Conservation (phyloP, 345 rosid species). For the Brassica incana region DNA sequence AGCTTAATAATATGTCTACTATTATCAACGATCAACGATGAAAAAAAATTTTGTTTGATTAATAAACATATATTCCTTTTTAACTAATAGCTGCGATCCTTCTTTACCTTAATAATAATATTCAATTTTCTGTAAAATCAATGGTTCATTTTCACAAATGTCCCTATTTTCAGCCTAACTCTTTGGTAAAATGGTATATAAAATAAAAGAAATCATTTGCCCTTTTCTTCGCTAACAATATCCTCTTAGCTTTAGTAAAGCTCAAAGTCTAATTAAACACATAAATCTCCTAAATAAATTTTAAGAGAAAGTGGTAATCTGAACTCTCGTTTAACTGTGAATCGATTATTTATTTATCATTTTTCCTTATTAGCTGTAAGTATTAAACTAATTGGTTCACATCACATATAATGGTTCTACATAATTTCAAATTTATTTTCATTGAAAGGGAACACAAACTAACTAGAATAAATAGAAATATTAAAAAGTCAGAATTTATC, state of each 20-base stretch:
- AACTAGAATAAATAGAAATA: background rate
- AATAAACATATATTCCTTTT: background rate
- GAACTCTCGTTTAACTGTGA: background rate
- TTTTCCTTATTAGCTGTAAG: background rate
- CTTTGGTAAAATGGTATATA: background rate
- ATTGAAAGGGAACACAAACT: background rate
- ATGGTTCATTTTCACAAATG: slow-evolving; percentile 13
- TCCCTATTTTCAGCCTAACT: slow-evolving; percentile 23
- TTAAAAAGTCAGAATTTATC: no score
- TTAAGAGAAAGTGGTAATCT: background rate
- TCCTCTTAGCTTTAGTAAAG: slow-evolving; percentile 13
- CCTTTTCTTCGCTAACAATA: slow-evolving; percentile 1
- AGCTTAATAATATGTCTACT: background rate
- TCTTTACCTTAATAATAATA: background rate
- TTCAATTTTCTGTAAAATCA: background rate
- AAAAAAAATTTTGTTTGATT: background rate
- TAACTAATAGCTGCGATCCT: background rate
- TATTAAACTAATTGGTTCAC: background rate
- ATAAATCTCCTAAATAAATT: background rate
- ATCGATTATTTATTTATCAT: background rate
- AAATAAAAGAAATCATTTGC: background rate
- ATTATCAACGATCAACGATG: background rate
- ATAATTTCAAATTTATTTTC: background rate
- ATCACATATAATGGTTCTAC: background rate
- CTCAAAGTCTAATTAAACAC: background rate